phyloP scores from a whole-genome alignment of 1,284 basidiomycete species.

The Tausonia pullulans region DNA sequence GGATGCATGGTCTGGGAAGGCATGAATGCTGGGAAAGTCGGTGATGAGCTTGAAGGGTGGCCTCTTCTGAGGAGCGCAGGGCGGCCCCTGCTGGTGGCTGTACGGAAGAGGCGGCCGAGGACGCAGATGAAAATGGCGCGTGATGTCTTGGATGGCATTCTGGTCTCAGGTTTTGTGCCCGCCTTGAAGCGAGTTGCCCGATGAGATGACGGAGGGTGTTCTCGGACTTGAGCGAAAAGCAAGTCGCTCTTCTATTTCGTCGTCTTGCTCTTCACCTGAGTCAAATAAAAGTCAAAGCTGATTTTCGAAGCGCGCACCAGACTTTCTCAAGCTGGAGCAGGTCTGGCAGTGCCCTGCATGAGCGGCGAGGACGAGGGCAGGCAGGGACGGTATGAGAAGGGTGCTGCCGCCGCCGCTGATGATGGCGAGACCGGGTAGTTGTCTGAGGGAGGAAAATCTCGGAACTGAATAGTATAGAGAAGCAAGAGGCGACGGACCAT shows the following conservation, averaged over 20 bases:
- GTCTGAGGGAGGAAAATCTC: not conserved
- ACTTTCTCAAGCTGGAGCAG: conserved; percentile 2
- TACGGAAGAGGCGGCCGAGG: too few relatives aligned
- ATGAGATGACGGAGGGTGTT: too few relatives aligned
- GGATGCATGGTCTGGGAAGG: conserved; percentile 66
- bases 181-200: too few relatives aligned
- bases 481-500: too few relatives aligned
- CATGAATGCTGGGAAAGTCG: conserved; percentile 40
- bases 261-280: too few relatives aligned
- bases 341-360: not conserved
- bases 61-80: too few relatives aligned
- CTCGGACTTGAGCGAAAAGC: too few relatives aligned
- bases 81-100: too few relatives aligned
- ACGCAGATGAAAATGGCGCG: too few relatives aligned
- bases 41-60: too few relatives aligned
- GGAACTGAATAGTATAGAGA: not conserved
- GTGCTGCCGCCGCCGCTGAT: not conserved
- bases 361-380: not conserved
- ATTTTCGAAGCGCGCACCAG: conserved; percentile 10
- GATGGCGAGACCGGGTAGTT: not conserved
- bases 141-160: too few relatives aligned
- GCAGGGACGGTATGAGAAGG: conserved; percentile 8
- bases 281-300: conserved; percentile 6
- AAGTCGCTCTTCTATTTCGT: not conserved
- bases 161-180: too few relatives aligned